Evolutionary conservation across 305 asterid species (phyloP), one percentile per base, ranked within the genome.

Genomic region (Solanum chacoense): DNA sequence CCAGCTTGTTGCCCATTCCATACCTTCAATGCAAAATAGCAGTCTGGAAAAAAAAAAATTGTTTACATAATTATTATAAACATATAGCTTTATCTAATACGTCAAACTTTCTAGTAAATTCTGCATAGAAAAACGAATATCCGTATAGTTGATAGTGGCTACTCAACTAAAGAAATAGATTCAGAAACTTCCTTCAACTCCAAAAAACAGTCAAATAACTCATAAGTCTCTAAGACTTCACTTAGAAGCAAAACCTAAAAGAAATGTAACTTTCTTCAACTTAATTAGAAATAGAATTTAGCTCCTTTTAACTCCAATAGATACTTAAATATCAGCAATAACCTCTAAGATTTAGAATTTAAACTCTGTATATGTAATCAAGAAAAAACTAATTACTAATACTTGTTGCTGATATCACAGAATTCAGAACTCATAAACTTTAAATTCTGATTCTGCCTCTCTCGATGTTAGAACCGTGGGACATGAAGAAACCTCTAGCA

Each of bases 1-100:
- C 99, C 99, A 0, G 95, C 98, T 89, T 92, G 96, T 90, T 97
- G 95, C 11, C 94, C 98, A 87, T 95, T 93, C 96, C 96, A 97
- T 31, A 92, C 99, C 92, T 97, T 97, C 91, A 95, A 90, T 2
- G 98, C 98, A 89, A 97, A 97, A 94, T 92, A 97, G 93, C 99
- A 96, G 1, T 92, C 98, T 96, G 92, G 65, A 81, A 77, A 86
- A 63, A 63, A 59, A n/a, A 76, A 72, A 16, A 14, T 45, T 80
- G 18, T 1, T 55, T 20, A 67, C 31, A 26, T 28, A 83, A 2
- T 10, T 50, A 18, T 83, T 22, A 6, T 50, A 83, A 29, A 24
- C 28, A 29, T 81, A 28, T 16, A 50, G 22, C 22, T 83, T 50
- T 9, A 45, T 45, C 6, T 26, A 74, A 80, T 26, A 80, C 11